Evolutionary conservation across 495 filamentous ascomycete species (phyloP).

Genomic region (Chlorociboria aeruginascens): DNA sequence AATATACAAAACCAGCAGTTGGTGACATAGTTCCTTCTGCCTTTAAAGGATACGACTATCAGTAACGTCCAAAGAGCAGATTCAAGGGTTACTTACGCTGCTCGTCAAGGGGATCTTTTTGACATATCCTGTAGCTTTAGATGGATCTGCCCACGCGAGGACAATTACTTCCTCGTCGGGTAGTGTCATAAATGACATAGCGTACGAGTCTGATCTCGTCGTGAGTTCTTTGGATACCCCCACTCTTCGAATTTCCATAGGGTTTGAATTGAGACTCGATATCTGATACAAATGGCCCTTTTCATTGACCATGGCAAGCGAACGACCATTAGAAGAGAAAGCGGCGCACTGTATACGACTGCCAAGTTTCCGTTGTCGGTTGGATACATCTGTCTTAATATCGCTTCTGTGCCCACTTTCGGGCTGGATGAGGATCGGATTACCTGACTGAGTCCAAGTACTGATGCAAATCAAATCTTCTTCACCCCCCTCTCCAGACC

Average conservation of each 20-base stretch:
- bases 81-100: neutral
- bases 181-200: constrained; percentile 24
- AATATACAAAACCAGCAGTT: no score
- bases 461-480: constrained; percentile 24
- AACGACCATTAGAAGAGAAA: constrained; percentile 23
- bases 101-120: constrained; percentile 21
- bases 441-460: constrained; percentile 28
- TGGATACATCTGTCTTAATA: constrained; percentile 17
- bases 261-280: constrained; percentile 23
- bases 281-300: constrained; percentile 26
- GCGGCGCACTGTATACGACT: constrained; percentile 24
- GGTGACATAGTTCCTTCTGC: neutral
- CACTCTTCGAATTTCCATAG: constrained; percentile 20
- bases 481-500: constrained; percentile 16
- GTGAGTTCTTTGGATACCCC: constrained; percentile 23
- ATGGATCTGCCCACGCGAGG: constrained; percentile 24
- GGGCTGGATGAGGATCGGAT: constrained; percentile 25
- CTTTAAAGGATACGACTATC: neutral
- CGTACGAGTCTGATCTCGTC: constrained; percentile 20
- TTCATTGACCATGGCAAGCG: constrained; percentile 26
- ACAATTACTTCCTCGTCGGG: constrained; percentile 25
- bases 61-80: neutral
- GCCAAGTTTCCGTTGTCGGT: constrained; percentile 20
- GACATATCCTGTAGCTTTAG: constrained; percentile 19
- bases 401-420: constrained; percentile 22